phyloP scores from a whole-genome alignment of 108 stramenopile species.

The Skeletonema grethae region DNA sequence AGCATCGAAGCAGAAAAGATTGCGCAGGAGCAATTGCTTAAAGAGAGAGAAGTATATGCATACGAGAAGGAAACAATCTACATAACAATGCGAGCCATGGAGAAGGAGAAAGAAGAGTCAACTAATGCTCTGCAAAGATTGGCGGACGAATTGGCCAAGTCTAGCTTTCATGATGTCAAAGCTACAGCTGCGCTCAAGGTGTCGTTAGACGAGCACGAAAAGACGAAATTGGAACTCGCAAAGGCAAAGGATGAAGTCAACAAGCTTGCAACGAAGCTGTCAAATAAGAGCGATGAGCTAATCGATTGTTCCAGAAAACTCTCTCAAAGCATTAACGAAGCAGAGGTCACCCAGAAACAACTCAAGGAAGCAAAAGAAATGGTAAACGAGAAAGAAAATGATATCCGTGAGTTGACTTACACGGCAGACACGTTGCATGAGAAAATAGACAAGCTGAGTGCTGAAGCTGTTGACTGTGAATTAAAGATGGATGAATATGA shows the following conservation, averaged over 20 bases:
- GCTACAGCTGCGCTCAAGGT: slow-evolving; percentile 7
- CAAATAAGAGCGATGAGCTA: slow-evolving; percentile 2
- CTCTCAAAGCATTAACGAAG: background rate
- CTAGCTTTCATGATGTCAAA: slow-evolving; percentile 5
- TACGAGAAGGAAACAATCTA: slow-evolving; percentile 6
- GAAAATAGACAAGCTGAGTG: slow-evolving; percentile 2
- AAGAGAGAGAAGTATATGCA: background rate
- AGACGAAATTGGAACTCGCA: slow-evolving; percentile 4
- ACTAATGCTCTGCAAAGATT: slow-evolving; percentile 6
- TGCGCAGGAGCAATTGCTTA: background rate
- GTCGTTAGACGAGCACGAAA: slow-evolving; percentile 1
- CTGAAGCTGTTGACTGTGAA: slow-evolving; percentile 3
- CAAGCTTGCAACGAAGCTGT: slow-evolving; percentile 4
- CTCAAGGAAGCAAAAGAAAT: slow-evolving; percentile 6
- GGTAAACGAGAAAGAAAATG: background rate
- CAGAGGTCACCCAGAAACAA: slow-evolving; percentile 8
- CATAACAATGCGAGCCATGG: slow-evolving; percentile 1
- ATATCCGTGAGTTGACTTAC: background rate
- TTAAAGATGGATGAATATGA: background rate
- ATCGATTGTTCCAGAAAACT: slow-evolving; percentile 4
- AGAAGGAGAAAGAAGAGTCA: slow-evolving; percentile 12
- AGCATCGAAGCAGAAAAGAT: background rate
- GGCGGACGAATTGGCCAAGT: background rate
- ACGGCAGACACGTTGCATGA: slow-evolving; percentile 13
- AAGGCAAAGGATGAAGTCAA: slow-evolving; percentile 8